Evolutionary conservation across 495 filamentous ascomycete genomes (phyloP).

Genomic region (Letharia columbiana): DNA sequence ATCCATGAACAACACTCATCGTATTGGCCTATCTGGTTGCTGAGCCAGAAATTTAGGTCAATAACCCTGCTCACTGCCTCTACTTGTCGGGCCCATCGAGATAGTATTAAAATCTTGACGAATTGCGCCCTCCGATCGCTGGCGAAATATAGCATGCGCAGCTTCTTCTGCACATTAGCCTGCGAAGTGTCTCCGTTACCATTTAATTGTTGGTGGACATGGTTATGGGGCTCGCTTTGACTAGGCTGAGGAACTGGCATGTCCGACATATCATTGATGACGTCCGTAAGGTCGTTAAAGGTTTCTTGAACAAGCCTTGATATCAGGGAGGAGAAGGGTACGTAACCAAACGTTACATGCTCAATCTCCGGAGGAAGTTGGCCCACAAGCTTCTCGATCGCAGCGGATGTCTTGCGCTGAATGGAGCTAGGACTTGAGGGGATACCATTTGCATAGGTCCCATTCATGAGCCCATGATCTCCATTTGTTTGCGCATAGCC

Average conservation of each 20-base stretch:
- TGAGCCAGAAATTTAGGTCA: conserved; percentile 68
- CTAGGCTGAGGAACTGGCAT: conserved; percentile 37
- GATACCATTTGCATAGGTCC: conserved; percentile 19
- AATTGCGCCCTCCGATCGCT: conserved; percentile 59
- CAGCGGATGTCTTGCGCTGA: conserved; percentile 6
- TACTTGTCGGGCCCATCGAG: conserved; percentile 76
- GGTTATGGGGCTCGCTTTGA: conserved; percentile 31
- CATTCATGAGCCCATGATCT: conserved; percentile 7
- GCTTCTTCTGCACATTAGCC: conserved; percentile 71
- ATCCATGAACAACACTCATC: conserved; percentile 49
- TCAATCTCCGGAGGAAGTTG: conserved; percentile 64
- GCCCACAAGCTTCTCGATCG: conserved; percentile 10
- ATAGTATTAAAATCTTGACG: conserved; percentile 82
- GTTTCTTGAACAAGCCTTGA: conserved; percentile 72
- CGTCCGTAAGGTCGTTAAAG: conserved; percentile 62
- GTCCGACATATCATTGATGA: conserved; percentile 61
- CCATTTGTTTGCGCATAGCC: conserved; percentile 18
- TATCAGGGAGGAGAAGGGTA: conserved; percentile 61
- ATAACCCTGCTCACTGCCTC: conserved; percentile 71
- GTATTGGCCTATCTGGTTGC: conserved; percentile 49
- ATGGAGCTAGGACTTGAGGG: not conserved
- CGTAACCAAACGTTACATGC: conserved; percentile 69
- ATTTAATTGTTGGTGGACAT: conserved; percentile 31
- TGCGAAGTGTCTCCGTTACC: conserved; percentile 50
- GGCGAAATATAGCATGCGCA: conserved; percentile 63